phyloP scores from a whole-genome alignment of 352 stramenopile species.

The Pythium insidiosum region DNA sequence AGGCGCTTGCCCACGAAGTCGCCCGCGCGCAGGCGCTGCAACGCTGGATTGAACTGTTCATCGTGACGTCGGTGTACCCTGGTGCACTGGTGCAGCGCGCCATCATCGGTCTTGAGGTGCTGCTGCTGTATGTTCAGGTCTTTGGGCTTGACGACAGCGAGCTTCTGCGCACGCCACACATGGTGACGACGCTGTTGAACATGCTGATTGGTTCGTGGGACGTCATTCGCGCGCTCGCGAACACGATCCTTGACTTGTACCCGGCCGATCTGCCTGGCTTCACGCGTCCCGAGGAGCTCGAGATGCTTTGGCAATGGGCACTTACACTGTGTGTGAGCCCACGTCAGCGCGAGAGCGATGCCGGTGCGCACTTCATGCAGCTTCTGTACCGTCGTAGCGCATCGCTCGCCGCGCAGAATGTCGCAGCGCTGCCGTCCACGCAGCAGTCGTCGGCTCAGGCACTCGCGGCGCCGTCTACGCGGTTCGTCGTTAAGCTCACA shows the following conservation, averaged over 20 bases:
- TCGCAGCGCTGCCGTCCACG: constrained; percentile 7
- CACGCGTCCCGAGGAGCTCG: constrained; percentile 26
- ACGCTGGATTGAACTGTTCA: constrained; percentile 57
- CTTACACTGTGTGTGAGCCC: constrained; percentile 62
- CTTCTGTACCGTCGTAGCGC: constrained; percentile 62
- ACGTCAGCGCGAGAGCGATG: constrained; percentile 77
- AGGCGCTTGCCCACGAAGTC: constrained; percentile 23
- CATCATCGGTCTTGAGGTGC: constrained; percentile 63
- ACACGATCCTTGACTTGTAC: constrained; percentile 63
- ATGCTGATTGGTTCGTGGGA: constrained; percentile 79
- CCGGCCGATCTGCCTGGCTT: constrained; percentile 54
- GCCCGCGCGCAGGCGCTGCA: constrained; percentile 38
- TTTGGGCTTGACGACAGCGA: constrained; percentile 38
- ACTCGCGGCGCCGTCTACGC: constrained; percentile 17
- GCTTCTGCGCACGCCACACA: constrained; percentile 45
- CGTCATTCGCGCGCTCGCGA: constrained; percentile 57
- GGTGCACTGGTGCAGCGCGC: constrained; percentile 58
- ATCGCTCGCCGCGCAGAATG: constrained; percentile 29
- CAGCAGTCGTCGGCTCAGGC: neutral
- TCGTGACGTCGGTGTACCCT: constrained; percentile 54
- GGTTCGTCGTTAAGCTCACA: constrained; percentile 52
- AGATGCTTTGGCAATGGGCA: constrained; percentile 54
- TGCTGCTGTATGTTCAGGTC: constrained; percentile 63
- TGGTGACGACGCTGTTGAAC: constrained; percentile 64
- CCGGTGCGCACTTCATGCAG: constrained; percentile 79